Base-by-base conservation (phyloP, 352 stramenopile species). In the Elongisporangium undulatum region DNA sequence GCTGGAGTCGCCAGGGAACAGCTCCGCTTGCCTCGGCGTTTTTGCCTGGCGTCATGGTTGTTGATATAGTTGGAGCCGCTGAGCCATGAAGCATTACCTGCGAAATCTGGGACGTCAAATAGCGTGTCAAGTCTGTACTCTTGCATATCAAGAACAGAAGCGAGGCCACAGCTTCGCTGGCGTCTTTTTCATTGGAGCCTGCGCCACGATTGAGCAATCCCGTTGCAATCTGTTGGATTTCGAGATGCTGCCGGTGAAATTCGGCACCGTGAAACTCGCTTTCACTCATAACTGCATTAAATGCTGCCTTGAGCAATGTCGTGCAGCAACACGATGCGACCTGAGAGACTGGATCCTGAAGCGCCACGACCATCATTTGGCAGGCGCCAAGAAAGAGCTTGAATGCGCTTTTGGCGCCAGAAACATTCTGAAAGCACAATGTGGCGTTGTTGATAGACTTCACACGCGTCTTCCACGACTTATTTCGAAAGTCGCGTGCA, bases 81-180 rank as follows among this genome's bases (percentile, higher is more conserved):
- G 29, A 15, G 29, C 29, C 29, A 41, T 15, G 9, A 20, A 70
- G 51, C 65, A 90, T 85, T 38, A 80, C 75, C 8, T 71, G 58
- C 0, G 66, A 70, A 26, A 92, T 91, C 38, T 87, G 77, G 0
- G 51, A 22, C 1, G 81, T 87, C 41, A 92, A 63, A 48, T 78
- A 82, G 12, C 66, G 64, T 15, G 82, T 91, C 48, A 90, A 75
- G 16, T 92, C 79, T 12, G 62, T 58, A 41, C 85, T 94, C 60
- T 94, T 94, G 68, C 81, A 92, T 45, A 92, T 87, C 50, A 94
- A 66, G 48, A 90, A 94, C 0, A 94, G 66, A 20, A 94, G 59
- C 21, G 79, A 89, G 0, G 79, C 73, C 1, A 92, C 79, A 0
- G 82, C 82, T 56, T 94, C 82, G 19, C 82, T 91, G 1, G 85